These are phyloP conservation scores for Coprinellus aureogranulatus DNA, from an alignment of 768 basidiomycete species.

Conservation along the genomic window DNA sequence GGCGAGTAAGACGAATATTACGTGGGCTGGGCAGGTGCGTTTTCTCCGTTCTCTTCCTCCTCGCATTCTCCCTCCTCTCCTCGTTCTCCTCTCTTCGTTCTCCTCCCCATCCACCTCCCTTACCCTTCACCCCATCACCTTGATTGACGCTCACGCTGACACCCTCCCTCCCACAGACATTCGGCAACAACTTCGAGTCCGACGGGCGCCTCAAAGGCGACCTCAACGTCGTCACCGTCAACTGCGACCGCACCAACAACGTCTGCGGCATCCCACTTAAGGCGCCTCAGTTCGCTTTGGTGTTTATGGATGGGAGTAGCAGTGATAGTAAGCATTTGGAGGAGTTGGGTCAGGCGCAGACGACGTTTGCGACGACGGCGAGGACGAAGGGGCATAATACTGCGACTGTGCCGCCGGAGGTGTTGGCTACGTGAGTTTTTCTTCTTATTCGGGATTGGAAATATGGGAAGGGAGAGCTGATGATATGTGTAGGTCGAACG, in stretches of 20 bases:
- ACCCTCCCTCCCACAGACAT: slow-evolving; percentile 39
- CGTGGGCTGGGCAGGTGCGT: slow-evolving; percentile 74
- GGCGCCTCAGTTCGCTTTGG: slow-evolving; percentile 72
- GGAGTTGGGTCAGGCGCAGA: slow-evolving; percentile 20
- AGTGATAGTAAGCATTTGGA: slow-evolving; percentile 3
- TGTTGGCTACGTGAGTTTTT: slow-evolving; percentile 61
- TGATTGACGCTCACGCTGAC: no score
- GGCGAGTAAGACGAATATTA: slow-evolving; percentile 60
- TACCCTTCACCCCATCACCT: neutral
- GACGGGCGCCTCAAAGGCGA: slow-evolving; percentile 66
- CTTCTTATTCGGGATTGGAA: no score
- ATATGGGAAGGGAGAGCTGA: no score
- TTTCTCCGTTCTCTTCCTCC: neutral
- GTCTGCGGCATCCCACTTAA: slow-evolving; percentile 60
- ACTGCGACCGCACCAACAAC: slow-evolving; percentile 53
- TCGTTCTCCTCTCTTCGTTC: neutral
- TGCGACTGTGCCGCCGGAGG: slow-evolving; percentile 49
- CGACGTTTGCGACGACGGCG: slow-evolving; percentile 48
- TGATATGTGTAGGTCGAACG: no score
- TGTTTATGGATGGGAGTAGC: slow-evolving; percentile 39
- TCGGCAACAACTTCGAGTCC: slow-evolving; percentile 57
- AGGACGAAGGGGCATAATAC: slow-evolving; percentile 46
- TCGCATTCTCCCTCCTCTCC: neutral
- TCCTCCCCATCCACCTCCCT: neutral
- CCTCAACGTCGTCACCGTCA: slow-evolving; percentile 53